phyloP scores from a whole-genome alignment of 2,329 filamentous ascomycete genomes.

The Alternaria sp. region DNA sequence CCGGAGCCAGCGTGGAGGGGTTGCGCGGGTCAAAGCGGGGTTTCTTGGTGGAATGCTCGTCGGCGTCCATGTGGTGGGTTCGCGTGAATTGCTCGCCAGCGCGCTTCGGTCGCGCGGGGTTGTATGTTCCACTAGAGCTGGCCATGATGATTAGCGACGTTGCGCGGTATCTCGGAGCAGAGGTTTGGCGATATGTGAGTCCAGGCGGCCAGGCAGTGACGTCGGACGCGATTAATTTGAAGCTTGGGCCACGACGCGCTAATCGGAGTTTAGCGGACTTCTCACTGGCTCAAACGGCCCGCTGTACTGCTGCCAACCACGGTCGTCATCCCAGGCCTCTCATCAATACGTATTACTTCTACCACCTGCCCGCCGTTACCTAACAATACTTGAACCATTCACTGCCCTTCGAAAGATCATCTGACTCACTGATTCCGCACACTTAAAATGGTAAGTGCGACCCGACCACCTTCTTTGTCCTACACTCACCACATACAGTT shows the following conservation, averaged over 20 bases:
- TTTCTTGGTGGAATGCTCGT: constrained; percentile 69
- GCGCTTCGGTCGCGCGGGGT: constrained; percentile 78
- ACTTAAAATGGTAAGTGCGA: constrained; percentile 41
- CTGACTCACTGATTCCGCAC: background rate
- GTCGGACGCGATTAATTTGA: constrained; percentile 16
- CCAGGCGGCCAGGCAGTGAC: constrained; percentile 15
- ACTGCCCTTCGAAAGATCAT: background rate
- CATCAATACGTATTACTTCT: constrained; percentile 6
- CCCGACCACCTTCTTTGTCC: constrained; percentile 24
- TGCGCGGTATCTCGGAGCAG: background rate
- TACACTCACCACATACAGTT: constrained; percentile 40
- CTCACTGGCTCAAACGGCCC: constrained; percentile 17
- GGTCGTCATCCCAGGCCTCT: constrained; percentile 10
- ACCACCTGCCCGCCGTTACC: constrained; percentile 25
- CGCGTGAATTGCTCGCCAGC: constrained; percentile 81
- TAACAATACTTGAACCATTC: background rate
- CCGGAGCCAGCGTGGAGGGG: constrained; percentile 86
- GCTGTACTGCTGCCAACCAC: constrained; percentile 28
- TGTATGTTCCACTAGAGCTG: constrained; percentile 35
- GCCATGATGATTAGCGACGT: constrained; percentile 25
- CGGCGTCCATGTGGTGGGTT: constrained; percentile 69
- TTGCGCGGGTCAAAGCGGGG: constrained; percentile 95
- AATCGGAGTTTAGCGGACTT: constrained; percentile 5
- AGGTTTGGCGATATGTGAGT: background rate
- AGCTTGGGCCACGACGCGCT: constrained; percentile 29